These are phyloP conservation scores for Cryphonectria japonica DNA, from an alignment of 2,329 filamentous ascomycete species.

Conservation along the genomic window DNA sequence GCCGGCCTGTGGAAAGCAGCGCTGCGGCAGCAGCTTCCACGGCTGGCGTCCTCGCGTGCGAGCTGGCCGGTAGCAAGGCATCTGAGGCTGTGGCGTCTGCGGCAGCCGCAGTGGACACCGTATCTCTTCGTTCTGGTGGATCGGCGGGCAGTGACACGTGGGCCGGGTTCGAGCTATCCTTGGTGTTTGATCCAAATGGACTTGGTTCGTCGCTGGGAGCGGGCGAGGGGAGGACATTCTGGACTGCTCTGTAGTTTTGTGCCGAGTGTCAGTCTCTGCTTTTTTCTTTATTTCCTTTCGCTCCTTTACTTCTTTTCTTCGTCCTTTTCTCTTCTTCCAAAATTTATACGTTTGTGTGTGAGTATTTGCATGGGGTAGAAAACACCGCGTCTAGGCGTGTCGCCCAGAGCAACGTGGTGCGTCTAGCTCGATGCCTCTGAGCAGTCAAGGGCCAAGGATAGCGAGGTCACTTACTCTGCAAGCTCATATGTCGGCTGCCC, in stretches of 20 bases:
- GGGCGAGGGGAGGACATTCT: slow-evolving; percentile 60
- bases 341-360: not conserved
- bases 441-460: not conserved
- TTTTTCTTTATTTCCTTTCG: not conserved
- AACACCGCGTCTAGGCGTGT: not conserved
- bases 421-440: not conserved
- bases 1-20: not conserved
- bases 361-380: not conserved
- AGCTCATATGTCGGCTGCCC: not conserved
- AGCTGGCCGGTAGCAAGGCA: not conserved
- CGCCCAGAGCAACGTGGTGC: not conserved
- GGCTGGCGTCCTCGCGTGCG: not conserved
- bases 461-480: slow-evolving; percentile 2
- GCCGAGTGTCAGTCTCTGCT: slow-evolving; percentile 9
- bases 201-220: slow-evolving; percentile 65
- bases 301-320: too few relatives aligned
- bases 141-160: slow-evolving; percentile 35
- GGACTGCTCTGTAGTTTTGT: slow-evolving; percentile 26
- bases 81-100: not conserved
- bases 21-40: not conserved
- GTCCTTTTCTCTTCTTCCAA: not conserved
- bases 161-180: slow-evolving; percentile 40
- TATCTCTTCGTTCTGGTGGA: slow-evolving; percentile 10
- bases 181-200: slow-evolving; percentile 43
- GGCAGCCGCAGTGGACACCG: not conserved